Evolutionary conservation across 768 basidiomycete species (phyloP), one percentile per base, ranked within the genome.

Genomic region (Mycena rebaudengoi): DNA sequence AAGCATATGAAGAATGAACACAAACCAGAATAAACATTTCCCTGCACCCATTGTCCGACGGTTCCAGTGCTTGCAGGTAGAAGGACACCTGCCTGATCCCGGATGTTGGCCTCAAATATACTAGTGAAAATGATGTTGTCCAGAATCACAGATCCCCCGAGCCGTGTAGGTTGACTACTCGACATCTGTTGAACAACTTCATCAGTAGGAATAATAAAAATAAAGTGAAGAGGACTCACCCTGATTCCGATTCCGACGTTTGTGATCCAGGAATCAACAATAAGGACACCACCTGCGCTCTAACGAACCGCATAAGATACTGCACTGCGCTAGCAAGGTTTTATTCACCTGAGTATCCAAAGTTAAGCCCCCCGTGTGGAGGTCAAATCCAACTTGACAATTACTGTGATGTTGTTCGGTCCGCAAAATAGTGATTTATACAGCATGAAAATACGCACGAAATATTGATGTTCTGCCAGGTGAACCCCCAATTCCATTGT

Each of bases 391-490:
- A 25, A 60, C 58, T 18, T 18, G 20, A 26, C 58, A 60, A 21
- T 60, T 60, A 0, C 58, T 60, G n/a, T 28, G n/a, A 12, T 25
- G 16, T 26, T 10, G 30, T n/a, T n/a, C n/a, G 32, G 23, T 18
- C 2, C 3, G 7, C 18, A 28, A 18, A 7, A 7, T 7, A n/a
- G 25, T 5, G 26, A 29, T 16, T 39, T 18, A 49, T 2, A n/a
- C 10, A 20, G 3, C 7, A 23, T 14, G 12, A 25, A 35, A 40
- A 6, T 37, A 28, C 57, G 23, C 29, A 60, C 58, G 37, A 30
- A 13, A 60, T 60, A n/a, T 50, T 13, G 13, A 60, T 51, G 21
- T 60, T 60, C 29, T 60, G 58, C 58, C 58, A 60, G 1, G 58
- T 60, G 14, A 60, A 60, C 8, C 58, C 58, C 58, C 58, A 51